Percentiles rank a stretch among this genome's conserved stretches.
These are phyloP conservation scores for Solanum habrochaites DNA, from an alignment of 257 asterid species.

Conservation along the genomic window DNA sequence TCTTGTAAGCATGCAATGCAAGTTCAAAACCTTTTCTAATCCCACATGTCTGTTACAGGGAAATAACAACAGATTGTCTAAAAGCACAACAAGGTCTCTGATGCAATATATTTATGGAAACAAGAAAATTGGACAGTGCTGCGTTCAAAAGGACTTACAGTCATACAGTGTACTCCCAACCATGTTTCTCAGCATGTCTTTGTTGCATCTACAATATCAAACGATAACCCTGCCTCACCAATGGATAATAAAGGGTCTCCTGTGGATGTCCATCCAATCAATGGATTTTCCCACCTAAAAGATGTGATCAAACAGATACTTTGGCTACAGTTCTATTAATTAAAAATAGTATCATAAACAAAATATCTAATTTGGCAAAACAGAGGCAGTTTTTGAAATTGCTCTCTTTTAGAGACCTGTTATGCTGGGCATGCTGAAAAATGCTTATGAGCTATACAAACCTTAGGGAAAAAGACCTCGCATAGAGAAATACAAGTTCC, in stretches of 20 bases:
- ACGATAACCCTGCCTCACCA: not conserved
- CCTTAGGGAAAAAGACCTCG: not conserved
- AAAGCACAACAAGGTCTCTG: not conserved
- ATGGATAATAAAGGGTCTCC: not conserved
- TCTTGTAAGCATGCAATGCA: not conserved
- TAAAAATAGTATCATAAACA: not conserved
- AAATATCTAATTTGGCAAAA: not conserved
- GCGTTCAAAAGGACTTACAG: not conserved
- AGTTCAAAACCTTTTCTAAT: not conserved
- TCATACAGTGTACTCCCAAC: not conserved
- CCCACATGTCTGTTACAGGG: not conserved
- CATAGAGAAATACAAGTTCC: not conserved
- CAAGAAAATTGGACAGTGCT: not conserved
- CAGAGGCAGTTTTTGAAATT: not conserved
- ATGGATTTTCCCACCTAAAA: not conserved
- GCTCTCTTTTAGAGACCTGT: not conserved
- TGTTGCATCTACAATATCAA: not conserved
- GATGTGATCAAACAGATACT: not conserved
- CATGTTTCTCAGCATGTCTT: not conserved
- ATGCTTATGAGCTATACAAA: not conserved
- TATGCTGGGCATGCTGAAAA: not conserved
- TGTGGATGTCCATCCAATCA: not conserved
- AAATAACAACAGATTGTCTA: not conserved
- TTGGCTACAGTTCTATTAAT: not conserved
- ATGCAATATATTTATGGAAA: not conserved